Conservation (phyloP, 2,329 filamentous ascomycete species). For the Botryotinia convoluta region DNA sequence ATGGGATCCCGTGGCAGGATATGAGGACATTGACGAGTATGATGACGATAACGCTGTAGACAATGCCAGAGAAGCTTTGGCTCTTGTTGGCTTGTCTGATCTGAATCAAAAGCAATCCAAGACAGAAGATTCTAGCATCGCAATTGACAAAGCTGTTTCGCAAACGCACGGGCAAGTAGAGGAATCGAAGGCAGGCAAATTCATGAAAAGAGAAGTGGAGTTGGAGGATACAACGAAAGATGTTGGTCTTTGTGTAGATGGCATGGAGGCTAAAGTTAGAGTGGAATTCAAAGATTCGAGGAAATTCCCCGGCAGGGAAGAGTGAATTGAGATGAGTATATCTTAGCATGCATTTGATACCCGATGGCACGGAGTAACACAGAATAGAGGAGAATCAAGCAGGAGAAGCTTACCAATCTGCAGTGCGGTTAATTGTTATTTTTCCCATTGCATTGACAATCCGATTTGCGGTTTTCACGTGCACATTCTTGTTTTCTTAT, state of each 20-base stretch:
- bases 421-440: background rate
- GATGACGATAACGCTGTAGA: slow-evolving; percentile 50
- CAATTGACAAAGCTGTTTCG: background rate
- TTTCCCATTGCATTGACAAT: background rate
- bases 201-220: slow-evolving; percentile 76
- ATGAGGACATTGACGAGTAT: slow-evolving; percentile 56
- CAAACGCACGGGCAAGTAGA: background rate
- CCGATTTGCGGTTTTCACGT: background rate
- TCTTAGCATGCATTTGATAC: slow-evolving; percentile 9
- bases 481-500: background rate
- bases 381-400: background rate
- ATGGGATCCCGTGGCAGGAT: slow-evolving; percentile 73
- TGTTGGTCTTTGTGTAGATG: slow-evolving; percentile 81
- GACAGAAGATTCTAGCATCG: background rate
- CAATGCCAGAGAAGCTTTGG: slow-evolving; percentile 24
- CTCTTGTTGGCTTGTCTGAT: slow-evolving; percentile 16
- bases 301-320: background rate
- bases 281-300: slow-evolving; percentile 51
- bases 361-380: background rate
- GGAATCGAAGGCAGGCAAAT: slow-evolving; percentile 47
- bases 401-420: background rate
- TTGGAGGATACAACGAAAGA: slow-evolving; percentile 76
- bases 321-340: slow-evolving; percentile 18
- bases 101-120: slow-evolving; percentile 32
- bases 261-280: slow-evolving; percentile 65